These are phyloP conservation scores for Huntiella savannae DNA, from an alignment of 2,329 filamentous ascomycete genomes.

Conservation along the genomic window DNA sequence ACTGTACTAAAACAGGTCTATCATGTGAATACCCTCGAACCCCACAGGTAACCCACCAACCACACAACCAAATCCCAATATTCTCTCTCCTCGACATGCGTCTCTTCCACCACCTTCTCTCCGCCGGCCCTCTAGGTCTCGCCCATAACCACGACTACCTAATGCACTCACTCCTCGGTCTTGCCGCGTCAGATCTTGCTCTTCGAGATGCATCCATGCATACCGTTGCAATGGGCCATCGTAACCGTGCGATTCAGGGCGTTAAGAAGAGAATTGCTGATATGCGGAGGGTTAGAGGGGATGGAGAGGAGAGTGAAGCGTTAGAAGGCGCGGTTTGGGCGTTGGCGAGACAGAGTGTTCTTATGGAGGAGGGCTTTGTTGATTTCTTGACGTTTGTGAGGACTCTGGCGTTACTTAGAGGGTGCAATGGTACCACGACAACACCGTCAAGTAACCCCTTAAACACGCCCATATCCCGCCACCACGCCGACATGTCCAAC, in stretches of 20 bases:
- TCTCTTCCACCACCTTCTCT: conserved; percentile 48
- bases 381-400: conserved; percentile 43
- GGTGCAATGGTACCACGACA: conserved; percentile 27
- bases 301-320: conserved; percentile 36
- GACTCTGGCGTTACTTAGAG: conserved; percentile 33
- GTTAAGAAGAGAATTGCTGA: conserved; percentile 36
- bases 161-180: conserved; percentile 51
- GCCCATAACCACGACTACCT: conserved; percentile 38
- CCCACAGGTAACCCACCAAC: conserved; percentile 32
- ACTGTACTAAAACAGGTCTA: conserved; percentile 42
- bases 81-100: conserved; percentile 47
- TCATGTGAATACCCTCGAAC: conserved; percentile 41
- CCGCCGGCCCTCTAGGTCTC: conserved; percentile 14
- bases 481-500: conserved; percentile 28
- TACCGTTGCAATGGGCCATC: conserved; percentile 41
- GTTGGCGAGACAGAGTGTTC: conserved; percentile 38
- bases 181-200: conserved; percentile 47
- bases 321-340: conserved; percentile 40
- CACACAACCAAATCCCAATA: conserved; percentile 36
- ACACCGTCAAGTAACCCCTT: not conserved
- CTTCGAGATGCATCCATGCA: conserved; percentile 30
- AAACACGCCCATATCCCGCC: conserved; percentile 25
- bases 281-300: conserved; percentile 21
- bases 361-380: conserved; percentile 36
- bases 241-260: conserved; percentile 43